Evolutionary conservation across 192 early-diverging fungal species (phyloP), one percentile per base, ranked within the genome.

Genomic region (Haplosporangium gracile): DNA sequence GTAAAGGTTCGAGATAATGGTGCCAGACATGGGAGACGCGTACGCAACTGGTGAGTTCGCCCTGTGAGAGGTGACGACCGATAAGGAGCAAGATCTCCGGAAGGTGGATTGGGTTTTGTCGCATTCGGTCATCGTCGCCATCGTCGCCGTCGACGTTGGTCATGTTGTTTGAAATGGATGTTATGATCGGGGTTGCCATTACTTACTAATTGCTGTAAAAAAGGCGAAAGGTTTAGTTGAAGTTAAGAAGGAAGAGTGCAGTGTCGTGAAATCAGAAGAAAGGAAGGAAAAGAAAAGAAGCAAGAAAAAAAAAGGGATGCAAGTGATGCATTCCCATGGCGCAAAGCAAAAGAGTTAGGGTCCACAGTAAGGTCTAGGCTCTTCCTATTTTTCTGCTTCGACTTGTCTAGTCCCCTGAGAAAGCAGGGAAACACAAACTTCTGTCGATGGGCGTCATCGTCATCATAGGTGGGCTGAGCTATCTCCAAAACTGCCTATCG

Each of bases 71-170:
- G 24, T 51, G 45, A 15, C 73, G 51, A 2, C 49, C 73, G 5
- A 74, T 57, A 7, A 60, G 45, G 26, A 74, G 32, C 32, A 74
- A 5, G 51, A 74, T 74, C 34, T 74, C 73, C 32, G 73, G 73
- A 8, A 74, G 73, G 32, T 74, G 73, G 5, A 36, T 36, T 5
- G 73, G 73, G 53, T 55, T 34, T 18, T 38, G 73, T 34, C 29
- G 72, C 11, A 65, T 65, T 26, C 26, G 60, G n/a, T 65, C 60
- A 65, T 65, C 26, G 26, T 65, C 60, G 55, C 55, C n/a, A 2
- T 65, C 11, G 26, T 65, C 60, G 55, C 55, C n/a, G 1, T 60
- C n/a, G 8, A 5, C 55, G 10, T 65, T 65, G 7, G 9, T 32
- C 60, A 13, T 10, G 29, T 15, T 65, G 3, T 26, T 15, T 2